phyloP scores from a whole-genome alignment of 805 yeast species.

The Ogataea pignaliae region DNA sequence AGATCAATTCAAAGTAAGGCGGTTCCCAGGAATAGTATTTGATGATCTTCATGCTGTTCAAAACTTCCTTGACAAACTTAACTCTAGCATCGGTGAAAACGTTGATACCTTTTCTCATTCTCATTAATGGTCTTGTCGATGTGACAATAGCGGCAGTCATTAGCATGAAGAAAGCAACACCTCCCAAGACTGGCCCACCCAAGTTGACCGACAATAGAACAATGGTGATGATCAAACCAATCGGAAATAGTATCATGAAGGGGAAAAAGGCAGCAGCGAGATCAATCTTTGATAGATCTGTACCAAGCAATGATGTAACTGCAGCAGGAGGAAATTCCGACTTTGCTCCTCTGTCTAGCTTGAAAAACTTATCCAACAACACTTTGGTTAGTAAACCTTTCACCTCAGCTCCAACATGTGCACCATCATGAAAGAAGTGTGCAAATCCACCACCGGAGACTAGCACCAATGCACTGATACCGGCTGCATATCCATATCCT shows the following conservation, averaged over 20 bases:
- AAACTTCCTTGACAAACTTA: constrained; percentile 68
- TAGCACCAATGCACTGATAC: constrained; percentile 55
- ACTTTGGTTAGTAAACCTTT: constrained; percentile 70
- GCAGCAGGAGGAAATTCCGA: constrained; percentile 62
- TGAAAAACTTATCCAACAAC: constrained; percentile 63
- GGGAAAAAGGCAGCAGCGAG: constrained; percentile 67
- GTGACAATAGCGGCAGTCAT: constrained; percentile 45
- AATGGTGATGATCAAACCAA: constrained; percentile 57
- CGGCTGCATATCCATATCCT: constrained; percentile 78
- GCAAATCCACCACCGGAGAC: constrained; percentile 47
- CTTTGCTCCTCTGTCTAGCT: constrained; percentile 52
- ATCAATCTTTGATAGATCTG: constrained; percentile 79
- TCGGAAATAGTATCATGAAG: constrained; percentile 58
- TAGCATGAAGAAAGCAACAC: constrained; percentile 52
- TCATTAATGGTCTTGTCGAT: constrained; percentile 48
- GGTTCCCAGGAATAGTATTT: constrained; percentile 91
- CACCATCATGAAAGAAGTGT: constrained; percentile 58
- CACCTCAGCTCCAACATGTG: constrained; percentile 63
- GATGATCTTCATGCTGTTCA: constrained; percentile 73
- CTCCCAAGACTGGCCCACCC: constrained; percentile 71
- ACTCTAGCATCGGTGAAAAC: constrained; percentile 74
- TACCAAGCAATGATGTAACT: constrained; percentile 73
- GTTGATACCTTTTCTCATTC: constrained; percentile 53
- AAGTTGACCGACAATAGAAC: constrained; percentile 61
- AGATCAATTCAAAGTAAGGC: constrained; percentile 59